Percentiles rank a stretch among this genome's conserved stretches.
Evolutionary conservation across 352 stramenopile genomes (phyloP).

Genomic region (Peronospora tabacina): DNA sequence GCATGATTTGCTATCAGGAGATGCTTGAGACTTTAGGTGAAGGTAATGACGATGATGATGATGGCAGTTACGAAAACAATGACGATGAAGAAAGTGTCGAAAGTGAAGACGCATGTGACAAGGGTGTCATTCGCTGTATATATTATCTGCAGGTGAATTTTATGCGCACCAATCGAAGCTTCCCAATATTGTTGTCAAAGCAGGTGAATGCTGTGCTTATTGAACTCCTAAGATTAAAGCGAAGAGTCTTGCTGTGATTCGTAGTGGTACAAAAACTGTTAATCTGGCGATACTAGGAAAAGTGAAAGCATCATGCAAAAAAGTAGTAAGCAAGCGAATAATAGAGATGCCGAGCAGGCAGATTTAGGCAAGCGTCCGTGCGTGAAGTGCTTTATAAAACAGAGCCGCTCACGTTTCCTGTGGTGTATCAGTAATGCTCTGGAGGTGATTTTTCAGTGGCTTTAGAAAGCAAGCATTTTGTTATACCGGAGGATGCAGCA

Average conservation of each 20-base stretch:
- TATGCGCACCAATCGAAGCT: conserved; percentile 81
- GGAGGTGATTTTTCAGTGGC: conserved; percentile 49
- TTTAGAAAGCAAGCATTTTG: conserved; percentile 72
- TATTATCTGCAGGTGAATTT: conserved; percentile 68
- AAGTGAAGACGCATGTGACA: conserved; percentile 29
- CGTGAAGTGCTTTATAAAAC: conserved; percentile 58
- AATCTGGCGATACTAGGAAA: conserved; percentile 61
- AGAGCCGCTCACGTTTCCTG: conserved; percentile 66
- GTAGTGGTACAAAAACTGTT: conserved; percentile 44
- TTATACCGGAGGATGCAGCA: conserved; percentile 45
- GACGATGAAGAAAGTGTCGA: too few species aligned
- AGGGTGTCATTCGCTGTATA: conserved; percentile 70
- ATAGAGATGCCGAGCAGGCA: conserved; percentile 62
- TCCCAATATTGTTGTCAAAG: conserved; percentile 35
- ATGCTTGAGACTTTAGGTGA: conserved; percentile 78
- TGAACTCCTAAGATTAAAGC: conserved; percentile 59
- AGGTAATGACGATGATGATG: conserved; percentile 17
- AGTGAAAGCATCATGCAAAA: conserved; percentile 61
- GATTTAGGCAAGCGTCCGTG: conserved; percentile 80
- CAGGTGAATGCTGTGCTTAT: conserved; percentile 26
- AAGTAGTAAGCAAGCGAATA: conserved; percentile 77
- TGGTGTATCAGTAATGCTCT: conserved; percentile 61
- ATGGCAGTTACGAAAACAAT: too few species aligned
- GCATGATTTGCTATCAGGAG: conserved; percentile 73
- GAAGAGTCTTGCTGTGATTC: conserved; percentile 34